Percentiles rank a stretch among this genome's conserved stretches.
Evolutionary conservation across 2,329 filamentous ascomycete genomes (phyloP).

Genomic region (Rosellinia necatrix): DNA sequence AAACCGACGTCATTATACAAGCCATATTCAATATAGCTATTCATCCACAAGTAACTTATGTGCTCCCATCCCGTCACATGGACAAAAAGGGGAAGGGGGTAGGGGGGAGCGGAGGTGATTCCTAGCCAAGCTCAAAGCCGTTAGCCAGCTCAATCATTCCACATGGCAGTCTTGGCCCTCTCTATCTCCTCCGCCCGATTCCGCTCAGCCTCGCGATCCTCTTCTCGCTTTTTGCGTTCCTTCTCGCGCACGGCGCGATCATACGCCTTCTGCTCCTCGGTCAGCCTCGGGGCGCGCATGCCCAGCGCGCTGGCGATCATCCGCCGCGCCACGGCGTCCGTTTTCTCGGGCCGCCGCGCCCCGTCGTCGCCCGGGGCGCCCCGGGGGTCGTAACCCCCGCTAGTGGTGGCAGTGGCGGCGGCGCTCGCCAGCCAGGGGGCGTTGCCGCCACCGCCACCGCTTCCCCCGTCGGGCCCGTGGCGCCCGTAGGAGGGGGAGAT

Average conservation of each 20-base stretch:
- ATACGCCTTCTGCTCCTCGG: conserved; percentile 87
- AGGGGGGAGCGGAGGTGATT: too few relatives aligned
- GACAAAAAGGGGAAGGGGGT: too few relatives aligned
- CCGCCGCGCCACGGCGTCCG: conserved; percentile 84
- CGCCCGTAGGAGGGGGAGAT: conserved; percentile 56
- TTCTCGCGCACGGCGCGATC: conserved; percentile 82
- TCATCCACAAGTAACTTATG: too few relatives aligned
- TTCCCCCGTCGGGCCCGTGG: conserved; percentile 7
- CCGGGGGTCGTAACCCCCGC: conserved; percentile 15
- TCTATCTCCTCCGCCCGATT: conserved; percentile 68
- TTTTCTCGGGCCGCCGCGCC: conserved; percentile 73
- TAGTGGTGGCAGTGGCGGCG: conserved; percentile 7
- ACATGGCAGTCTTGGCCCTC: conserved; percentile 80
- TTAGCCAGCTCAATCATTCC: conserved; percentile 66
- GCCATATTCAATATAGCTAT: too few relatives aligned
- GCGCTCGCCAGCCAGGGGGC: conserved; percentile 23
- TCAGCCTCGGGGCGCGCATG: conserved; percentile 77
- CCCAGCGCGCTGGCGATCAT: conserved; percentile 91
- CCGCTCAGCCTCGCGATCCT: conserved; percentile 69
- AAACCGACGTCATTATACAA: too few relatives aligned
- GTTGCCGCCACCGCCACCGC: background rate
- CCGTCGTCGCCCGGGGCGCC: conserved; percentile 15
- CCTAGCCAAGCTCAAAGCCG: background rate
- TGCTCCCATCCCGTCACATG: background rate
- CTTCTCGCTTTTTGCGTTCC: conserved; percentile 76